phyloP scores from a whole-genome alignment of 371 early-diverging fungal genomes.

The Syncephalastrum contaminatum region DNA sequence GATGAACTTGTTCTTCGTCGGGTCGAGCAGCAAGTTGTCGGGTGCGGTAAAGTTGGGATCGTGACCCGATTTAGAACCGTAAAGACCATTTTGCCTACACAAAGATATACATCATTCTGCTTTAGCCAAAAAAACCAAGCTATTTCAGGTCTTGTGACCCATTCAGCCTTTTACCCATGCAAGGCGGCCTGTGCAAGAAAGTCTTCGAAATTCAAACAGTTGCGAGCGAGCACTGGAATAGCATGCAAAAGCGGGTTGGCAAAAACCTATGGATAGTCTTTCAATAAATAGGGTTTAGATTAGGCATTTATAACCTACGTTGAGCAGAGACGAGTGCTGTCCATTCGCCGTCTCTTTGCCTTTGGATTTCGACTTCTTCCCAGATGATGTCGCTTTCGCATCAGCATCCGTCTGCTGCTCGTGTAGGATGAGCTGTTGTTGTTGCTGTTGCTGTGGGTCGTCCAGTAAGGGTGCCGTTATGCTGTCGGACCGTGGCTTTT shows the following conservation, averaged over 20 bases:
- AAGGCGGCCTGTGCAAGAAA: conserved; percentile 45
- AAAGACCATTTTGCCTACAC: conserved; percentile 35
- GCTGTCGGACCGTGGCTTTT: no score
- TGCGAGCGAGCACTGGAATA: conserved; percentile 50
- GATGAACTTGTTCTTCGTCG: conserved; percentile 15
- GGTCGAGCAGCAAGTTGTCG: conserved; percentile 23
- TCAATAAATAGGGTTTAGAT: no score
- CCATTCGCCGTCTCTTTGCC: no score
- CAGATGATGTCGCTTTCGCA: no score
- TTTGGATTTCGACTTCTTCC: no score
- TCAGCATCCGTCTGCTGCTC: no score
- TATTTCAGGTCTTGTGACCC: not conserved
- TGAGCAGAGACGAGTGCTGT: no score
- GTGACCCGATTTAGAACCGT: conserved; percentile 29
- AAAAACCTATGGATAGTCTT: conserved; percentile 24
- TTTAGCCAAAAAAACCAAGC: conserved; percentile 1
- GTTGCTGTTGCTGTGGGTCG: no score
- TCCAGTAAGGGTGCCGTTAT: no score
- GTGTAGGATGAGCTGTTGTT: no score
- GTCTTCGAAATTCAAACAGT: conserved; percentile 48
- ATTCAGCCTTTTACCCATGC: conserved; percentile 34
- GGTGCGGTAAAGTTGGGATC: conserved; percentile 25
- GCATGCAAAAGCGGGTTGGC: conserved; percentile 53
- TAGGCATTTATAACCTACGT: no score
- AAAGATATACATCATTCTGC: not conserved